Evolutionary conservation across 2,329 filamentous ascomycete species (phyloP), one percentile per base, ranked within the genome.

Genomic region (Clarireedia homoeocarpa): DNA sequence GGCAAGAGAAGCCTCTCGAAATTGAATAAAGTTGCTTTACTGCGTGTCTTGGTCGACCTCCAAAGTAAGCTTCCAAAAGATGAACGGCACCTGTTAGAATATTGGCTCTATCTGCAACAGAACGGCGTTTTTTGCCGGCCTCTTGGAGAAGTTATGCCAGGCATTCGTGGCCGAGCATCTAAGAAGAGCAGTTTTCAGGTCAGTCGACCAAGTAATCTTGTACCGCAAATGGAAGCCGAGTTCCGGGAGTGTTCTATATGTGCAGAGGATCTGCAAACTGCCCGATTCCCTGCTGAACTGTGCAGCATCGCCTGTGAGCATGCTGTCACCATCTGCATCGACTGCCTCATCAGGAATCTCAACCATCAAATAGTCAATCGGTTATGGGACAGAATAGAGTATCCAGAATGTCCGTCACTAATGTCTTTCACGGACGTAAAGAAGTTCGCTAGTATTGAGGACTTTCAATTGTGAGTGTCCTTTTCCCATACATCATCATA

Each of bases 361-460:
- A 42, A n/a, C 17, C n/a, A 42, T 6, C 58, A 63, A 5, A 61
- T 64, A 34, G 34, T 36, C 20, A 42, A 55, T 5, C 30, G 42
- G 6, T 56, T 70, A 2, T 76, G 75, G 73, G 72, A 75, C 36
- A 70, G 75, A 9, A 73, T 83, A 42, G 69, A 68, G 46, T 84
- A 81, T 51, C 78, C 79, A 0, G 75, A 79, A 50, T 84, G 81
- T 59, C 62, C 70, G 3, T 69, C 67, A 26, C 60, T 63, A 0
- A 67, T 84, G 2, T 62, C 69, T 7, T 75, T 20, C 67, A 24
- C 34, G 5, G 24, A 51, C 5, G 53, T 55, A 6, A 44, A 55
- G 38, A 4, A 10, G 3, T 51, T 55, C 2, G 53, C 53, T 3
- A 17, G 17, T 5, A 24, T n/a, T 12, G 15, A 15, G 4, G 38